Conservation (phyloP, 441 rosid genomes). For the Pelargonium exstipulatum region DNA sequence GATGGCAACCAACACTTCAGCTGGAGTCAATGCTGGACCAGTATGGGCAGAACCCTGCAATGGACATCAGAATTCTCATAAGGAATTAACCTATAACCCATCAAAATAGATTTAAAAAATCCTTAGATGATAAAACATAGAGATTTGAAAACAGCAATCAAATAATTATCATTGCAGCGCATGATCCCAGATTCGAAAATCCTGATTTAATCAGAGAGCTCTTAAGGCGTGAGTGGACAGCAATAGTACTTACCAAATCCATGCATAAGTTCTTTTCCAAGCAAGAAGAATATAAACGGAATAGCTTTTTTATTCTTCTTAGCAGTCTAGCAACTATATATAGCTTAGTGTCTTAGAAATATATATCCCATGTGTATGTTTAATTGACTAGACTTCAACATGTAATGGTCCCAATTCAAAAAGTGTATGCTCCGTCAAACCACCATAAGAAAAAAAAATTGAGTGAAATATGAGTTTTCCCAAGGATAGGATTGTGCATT, state of each 20-base stretch:
- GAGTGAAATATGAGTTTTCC: background rate
- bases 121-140: background rate
- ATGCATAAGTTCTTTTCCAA: background rate
- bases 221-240: background rate
- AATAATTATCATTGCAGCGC: background rate
- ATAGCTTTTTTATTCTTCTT: background rate
- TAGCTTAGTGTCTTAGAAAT: background rate
- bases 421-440: background rate
- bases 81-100: background rate
- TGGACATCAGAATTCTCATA: background rate
- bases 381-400: background rate
- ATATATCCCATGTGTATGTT: background rate
- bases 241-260: background rate
- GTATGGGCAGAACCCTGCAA: constrained; percentile 98
- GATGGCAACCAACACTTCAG: constrained; percentile 95
- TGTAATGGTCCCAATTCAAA: background rate
- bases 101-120: background rate
- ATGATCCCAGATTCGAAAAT: constrained; percentile 1
- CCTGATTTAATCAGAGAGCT: background rate
- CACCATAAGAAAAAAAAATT: background rate
- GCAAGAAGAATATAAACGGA: background rate
- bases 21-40: constrained; percentile 98
- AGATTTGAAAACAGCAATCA: background rate
- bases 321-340: background rate
- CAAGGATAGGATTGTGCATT: background rate